Evolutionary conservation across 208 protist genomes (phyloP).

Genomic region (Naegleria lovaniensis): DNA sequence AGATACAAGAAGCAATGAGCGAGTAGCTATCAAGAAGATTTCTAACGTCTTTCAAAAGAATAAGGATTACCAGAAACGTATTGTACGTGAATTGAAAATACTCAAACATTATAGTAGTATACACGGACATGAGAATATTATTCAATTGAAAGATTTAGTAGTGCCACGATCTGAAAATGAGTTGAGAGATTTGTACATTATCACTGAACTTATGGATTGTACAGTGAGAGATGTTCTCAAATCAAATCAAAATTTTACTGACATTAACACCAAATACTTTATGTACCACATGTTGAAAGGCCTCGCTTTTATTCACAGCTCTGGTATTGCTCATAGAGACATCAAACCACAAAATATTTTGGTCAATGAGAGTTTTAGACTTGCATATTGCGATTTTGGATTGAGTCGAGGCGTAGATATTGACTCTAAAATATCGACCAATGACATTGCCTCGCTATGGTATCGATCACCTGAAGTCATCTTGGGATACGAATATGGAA

Average conservation of each 20-base stretch:
- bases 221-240: conserved; percentile 45
- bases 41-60: neutral
- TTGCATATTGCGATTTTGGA: conserved; percentile 86
- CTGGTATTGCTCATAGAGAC: conserved; percentile 57
- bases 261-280: conserved; percentile 57
- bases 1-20: neutral
- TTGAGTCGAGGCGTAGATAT: conserved; percentile 51
- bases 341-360: conserved; percentile 85
- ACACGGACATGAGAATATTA: conserved; percentile 4
- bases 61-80: conserved; percentile 4
- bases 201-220: conserved; percentile 53
- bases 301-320: conserved; percentile 58
- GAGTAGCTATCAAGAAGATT: conserved; percentile 18
- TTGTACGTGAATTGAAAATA: conserved; percentile 9
- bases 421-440: conserved; percentile 68
- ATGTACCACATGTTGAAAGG: conserved; percentile 63
- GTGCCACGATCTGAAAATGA: neutral
- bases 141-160: conserved; percentile 16
- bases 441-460: conserved; percentile 93
- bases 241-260: conserved; percentile 33
- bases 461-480: conserved; percentile 98
- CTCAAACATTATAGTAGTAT: conserved; percentile 28
- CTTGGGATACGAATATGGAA: conserved; percentile 50
- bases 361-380: conserved; percentile 73
- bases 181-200: conserved; percentile 50